These are phyloP conservation scores for Podospora comata DNA, from an alignment of 495 filamentous ascomycete species.

Conservation along the genomic window DNA sequence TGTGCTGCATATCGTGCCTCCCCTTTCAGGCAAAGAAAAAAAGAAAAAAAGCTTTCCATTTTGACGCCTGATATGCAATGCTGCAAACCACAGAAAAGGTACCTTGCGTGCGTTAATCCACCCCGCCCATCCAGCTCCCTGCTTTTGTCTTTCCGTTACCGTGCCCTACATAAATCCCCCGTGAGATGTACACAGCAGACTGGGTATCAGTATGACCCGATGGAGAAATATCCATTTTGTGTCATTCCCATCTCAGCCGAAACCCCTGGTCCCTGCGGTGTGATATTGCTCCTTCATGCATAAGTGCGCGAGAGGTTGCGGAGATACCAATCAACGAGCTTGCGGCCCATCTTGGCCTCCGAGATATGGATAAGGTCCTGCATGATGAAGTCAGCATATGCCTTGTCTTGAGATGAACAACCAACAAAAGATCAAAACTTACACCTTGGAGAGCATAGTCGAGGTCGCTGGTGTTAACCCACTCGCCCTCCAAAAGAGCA, in stretches of 20 bases:
- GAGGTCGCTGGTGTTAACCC: slow-evolving; percentile 84
- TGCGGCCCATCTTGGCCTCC: slow-evolving; percentile 94
- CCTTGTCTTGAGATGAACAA: neutral
- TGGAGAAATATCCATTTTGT: neutral
- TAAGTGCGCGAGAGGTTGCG: slow-evolving; percentile 94
- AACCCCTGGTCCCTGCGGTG: neutral
- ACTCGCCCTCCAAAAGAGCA: slow-evolving; percentile 84
- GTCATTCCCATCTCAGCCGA: neutral
- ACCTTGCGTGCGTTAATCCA: neutral
- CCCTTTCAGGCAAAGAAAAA: neutral
- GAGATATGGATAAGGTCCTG: slow-evolving; percentile 95
- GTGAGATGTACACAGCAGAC: neutral
- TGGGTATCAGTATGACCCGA: neutral
- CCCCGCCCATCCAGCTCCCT: neutral
- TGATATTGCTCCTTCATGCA: slow-evolving; percentile 27
- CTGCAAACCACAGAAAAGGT: slow-evolving; percentile 18
- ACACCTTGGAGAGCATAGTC: slow-evolving; percentile 95
- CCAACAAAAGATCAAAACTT: slow-evolving; percentile 37
- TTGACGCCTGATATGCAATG: slow-evolving; percentile 26
- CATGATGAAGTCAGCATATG: slow-evolving; percentile 26
- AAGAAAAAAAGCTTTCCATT: slow-evolving; percentile 1
- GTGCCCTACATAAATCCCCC: neutral
- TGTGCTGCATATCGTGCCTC: neutral
- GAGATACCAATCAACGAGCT: slow-evolving; percentile 98
- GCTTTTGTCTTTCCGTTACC: neutral